Base-by-base conservation (phyloP, 352 stramenopile genomes). In the Pythium plurisporium region DNA sequence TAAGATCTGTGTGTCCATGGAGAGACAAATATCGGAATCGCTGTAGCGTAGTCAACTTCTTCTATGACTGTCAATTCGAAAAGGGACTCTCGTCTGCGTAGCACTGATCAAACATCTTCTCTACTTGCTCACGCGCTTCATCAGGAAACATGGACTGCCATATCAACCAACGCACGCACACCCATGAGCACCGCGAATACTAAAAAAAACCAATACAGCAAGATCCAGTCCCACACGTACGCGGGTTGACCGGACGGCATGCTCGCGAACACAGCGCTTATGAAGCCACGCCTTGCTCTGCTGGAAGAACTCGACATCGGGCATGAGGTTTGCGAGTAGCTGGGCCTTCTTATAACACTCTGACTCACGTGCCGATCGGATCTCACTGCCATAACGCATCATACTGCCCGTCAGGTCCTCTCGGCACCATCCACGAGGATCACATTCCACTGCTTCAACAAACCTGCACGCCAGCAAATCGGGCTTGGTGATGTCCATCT, bases 401-500 rank as follows among this genome's bases (percentile, higher is more conserved):
- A 12, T 27, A n/a, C 23, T 41, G 36, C 5, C 11, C 36, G 34
- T 41, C 38, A 44, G 19, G 4, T 44, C 17, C n/a, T 29, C 38
- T 20, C 23, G 38, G n/a, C 38, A 25, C 26, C 14, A n/a, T 25
- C n/a, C 17, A 44, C 5, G 19, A 44, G 12, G n/a, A 7, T 20
- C 23, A 6, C 12, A 3, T 20, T 7, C n/a, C 19, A 44, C 14
- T 12, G n/a, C 38, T 44, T n/a, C n/a, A n/a, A n/a, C n/a, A 15
- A 42, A 88, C 82, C 82, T 92, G 81, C 83, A 93, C 7, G 83
- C 83, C 27, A 93, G 65, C 15, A 91, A 49, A 30, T 87, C 76
- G 6, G 81, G 69, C 63, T 90, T 84, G 50, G 83, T 90, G 55
- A 93, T 90, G 59, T 93, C 83, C 83, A 93, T 93, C 56, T 87